phyloP scores from a whole-genome alignment of 345 rosid species.

The Linum trigynum region DNA sequence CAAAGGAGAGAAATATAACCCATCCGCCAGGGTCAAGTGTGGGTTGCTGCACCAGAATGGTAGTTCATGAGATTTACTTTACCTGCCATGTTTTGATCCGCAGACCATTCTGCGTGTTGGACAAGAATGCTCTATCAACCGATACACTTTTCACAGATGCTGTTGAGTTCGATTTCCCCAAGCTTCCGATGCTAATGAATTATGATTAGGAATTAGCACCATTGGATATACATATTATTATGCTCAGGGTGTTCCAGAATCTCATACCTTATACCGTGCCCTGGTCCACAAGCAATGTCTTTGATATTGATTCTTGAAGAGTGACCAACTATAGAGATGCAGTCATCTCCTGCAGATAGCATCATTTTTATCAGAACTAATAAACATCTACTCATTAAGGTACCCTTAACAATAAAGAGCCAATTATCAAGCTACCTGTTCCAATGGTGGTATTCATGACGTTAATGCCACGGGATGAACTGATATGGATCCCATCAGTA shows the following conservation, averaged over 20 bases:
- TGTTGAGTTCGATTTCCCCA: constrained; percentile 64
- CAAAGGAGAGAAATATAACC: constrained; percentile 7
- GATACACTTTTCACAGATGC: constrained; percentile 43
- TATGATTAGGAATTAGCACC: constrained; percentile 2
- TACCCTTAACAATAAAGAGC: neutral
- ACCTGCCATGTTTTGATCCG: constrained; percentile 99
- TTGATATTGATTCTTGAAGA: constrained; percentile 59
- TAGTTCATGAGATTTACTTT: neutral
- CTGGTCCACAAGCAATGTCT: constrained; percentile 79
- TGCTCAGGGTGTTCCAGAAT: neutral
- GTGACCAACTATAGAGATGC: constrained; percentile 75
- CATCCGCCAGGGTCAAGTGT: neutral
- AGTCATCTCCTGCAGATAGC: constrained; percentile 71
- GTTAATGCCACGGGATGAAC: constrained; percentile 54
- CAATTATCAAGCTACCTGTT: constrained; percentile 40
- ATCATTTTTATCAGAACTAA: constrained; percentile 5
- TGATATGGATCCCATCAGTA: constrained; percentile 86
- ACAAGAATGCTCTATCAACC: constrained; percentile 53
- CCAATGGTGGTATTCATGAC: constrained; percentile 42
- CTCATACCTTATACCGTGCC: constrained; percentile 84
- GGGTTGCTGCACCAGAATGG: constrained; percentile 1
- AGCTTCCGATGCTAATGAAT: constrained; percentile 66
- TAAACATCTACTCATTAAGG: constrained; percentile 3
- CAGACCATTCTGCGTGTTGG: constrained; percentile 64
- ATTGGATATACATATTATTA: neutral